phyloP scores from a whole-genome alignment of 768 basidiomycete genomes.

The Mycena rebaudengoi region DNA sequence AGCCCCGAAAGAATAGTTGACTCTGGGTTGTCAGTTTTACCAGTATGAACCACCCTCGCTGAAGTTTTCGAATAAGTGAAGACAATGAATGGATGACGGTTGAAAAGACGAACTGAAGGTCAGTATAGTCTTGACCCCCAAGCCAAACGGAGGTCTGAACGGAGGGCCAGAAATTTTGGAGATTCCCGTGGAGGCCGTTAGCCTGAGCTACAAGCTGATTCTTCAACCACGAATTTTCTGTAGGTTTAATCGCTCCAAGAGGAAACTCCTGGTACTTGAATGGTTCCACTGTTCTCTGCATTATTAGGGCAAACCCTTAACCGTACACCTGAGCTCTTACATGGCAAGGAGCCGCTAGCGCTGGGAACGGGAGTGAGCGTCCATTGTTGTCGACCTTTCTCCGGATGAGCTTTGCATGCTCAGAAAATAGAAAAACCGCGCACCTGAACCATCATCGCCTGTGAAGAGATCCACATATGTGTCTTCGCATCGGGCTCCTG shows the following conservation, averaged over 20 bases:
- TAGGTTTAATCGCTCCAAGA: constrained; percentile 20
- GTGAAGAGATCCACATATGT: constrained; percentile 22
- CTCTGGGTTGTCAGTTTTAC: not conserved
- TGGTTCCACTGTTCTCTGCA: constrained; percentile 8
- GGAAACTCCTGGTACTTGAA: constrained; percentile 22
- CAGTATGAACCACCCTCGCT: constrained; percentile 21
- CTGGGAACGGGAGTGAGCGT: constrained; percentile 13
- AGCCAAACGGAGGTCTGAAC: constrained; percentile 21
- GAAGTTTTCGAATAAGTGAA: not conserved
- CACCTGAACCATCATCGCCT: constrained; percentile 22
- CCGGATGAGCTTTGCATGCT: not conserved
- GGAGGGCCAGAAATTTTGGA: constrained; percentile 21
- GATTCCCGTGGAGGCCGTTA: constrained; percentile 23
- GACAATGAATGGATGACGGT: not conserved
- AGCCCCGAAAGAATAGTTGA: not conserved
- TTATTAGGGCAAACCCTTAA: not conserved
- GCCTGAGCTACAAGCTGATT: constrained; percentile 18
- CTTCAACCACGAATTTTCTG: constrained; percentile 16
- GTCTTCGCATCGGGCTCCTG: constrained; percentile 14
- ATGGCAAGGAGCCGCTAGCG: constrained; percentile 5
- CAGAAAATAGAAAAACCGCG: not conserved
- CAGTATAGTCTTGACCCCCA: constrained; percentile 21
- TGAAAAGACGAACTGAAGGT: constrained; percentile 17
- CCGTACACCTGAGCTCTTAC: constrained; percentile 12
- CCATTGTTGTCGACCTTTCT: constrained; percentile 20